Base-by-base conservation (phyloP, 2,329 filamentous ascomycete species). In the Fusarium sp. region DNA sequence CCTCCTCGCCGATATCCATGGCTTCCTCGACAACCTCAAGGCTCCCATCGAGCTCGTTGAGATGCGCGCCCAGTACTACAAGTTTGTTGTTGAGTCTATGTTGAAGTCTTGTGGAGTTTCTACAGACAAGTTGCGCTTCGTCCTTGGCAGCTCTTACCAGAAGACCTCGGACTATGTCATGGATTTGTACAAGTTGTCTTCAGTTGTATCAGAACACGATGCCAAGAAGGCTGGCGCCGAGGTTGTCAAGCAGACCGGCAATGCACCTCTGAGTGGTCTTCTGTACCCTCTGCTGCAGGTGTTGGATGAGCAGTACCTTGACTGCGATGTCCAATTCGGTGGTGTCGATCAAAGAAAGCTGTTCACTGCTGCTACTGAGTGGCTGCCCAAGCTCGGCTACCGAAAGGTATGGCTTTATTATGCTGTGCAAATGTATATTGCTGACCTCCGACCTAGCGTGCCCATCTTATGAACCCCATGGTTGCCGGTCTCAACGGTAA, bases 141-240 rank as follows among this genome's bases (percentile, higher is more conserved):
- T 98, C 24, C 86, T 93, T 3, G 96, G 95, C 15, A 94, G 91
- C 75, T 90, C 88, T 52, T 97, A 97, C 88, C 94, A 98, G 79
- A 88, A 87, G 75, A 87, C 80, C 62, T 78, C 86, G 25, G 86
- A 90, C 44, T 98, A 98, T 83, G 89, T 91, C 65, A 96, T 97
- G 92, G 95, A 98, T 78, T 82, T 97, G 34, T 95, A 95, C 83
- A 90, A 92, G 77, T 79, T 98, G 71, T 88, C 87, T 47, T 88
- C 88, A 6, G 81, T 93, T 56, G 88, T 92, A 8, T 91, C 90
- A 16, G 90, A 94, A 81, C 90, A 95, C 77, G 90, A 96, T 77
- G 93, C 94, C 18, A 93, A 94, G 81, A 96, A 94, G 81, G 95
- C 95, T 0, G 95, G 95, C 42, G 92, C 94, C 3, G 96, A 98